A percentile compares a stretch with the other conserved stretches of the same genome.
Evolutionary conservation across 2,329 filamentous ascomycete species (phyloP).

Genomic region (Beauveria rudraprayagi): DNA sequence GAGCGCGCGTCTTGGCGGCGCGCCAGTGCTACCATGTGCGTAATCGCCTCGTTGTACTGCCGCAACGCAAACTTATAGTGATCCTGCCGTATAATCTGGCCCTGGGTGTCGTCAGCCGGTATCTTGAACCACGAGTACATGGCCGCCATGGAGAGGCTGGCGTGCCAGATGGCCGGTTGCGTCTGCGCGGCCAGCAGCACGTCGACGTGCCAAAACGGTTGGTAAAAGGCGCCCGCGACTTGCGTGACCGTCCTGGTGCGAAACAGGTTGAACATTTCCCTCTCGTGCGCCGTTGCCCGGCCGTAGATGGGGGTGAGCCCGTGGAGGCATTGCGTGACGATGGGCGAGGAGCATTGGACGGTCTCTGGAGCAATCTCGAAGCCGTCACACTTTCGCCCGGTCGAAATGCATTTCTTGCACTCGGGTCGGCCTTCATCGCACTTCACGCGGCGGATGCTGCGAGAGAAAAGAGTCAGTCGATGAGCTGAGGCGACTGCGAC

Average conservation of each 20-base stretch:
- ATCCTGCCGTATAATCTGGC: neutral
- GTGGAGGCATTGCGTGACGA: neutral
- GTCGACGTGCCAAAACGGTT: conserved; percentile 11
- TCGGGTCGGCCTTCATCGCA: conserved; percentile 21
- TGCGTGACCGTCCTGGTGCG: conserved; percentile 8
- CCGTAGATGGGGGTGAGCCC: conserved; percentile 4
- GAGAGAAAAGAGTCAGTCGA: neutral
- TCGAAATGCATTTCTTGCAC: conserved; percentile 18
- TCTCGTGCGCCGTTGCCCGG: neutral
- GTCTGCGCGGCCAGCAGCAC: conserved; percentile 7
- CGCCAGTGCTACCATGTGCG: conserved; percentile 2
- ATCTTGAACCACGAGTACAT: conserved; percentile 8
- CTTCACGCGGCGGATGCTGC: conserved; percentile 20
- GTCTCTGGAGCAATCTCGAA: conserved; percentile 10
- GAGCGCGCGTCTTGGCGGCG: neutral
- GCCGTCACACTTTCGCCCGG: conserved; percentile 16
- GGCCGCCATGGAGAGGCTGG: conserved; percentile 9
- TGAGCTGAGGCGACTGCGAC: neutral
- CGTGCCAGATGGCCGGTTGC: conserved; percentile 11
- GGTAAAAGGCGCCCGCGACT: conserved; percentile 9
- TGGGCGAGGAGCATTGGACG: neutral
- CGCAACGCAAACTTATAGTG: conserved; percentile 8
- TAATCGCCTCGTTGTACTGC: conserved; percentile 9
- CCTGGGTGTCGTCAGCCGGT: neutral
- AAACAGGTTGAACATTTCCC: conserved; percentile 9